Evolutionary conservation across 345 rosid genomes (phyloP), one percentile per base, ranked within the genome.

Genomic region (Eucalyptus marginata): DNA sequence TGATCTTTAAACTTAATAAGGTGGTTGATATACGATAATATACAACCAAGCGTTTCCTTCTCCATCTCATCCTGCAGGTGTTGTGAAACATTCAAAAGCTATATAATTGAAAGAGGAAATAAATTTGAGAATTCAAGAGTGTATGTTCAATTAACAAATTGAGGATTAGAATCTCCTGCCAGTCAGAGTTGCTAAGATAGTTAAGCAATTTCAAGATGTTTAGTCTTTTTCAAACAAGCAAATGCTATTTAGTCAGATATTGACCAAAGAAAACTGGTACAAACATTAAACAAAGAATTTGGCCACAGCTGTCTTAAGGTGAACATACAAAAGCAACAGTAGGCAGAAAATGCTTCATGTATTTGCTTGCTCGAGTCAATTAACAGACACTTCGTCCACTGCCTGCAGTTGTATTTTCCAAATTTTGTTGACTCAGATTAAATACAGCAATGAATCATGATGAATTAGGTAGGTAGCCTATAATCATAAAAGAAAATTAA

Each of bases 1-100:
- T 59, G 86, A 89, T 97, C 98, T 89, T 95, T 98, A 90, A 95
- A 98, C 94, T 95, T 98, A 51, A 98, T 47, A 62, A 98, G 96
- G 89, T 97, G 99, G 59, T 93, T 93, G 46, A 98, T 91, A 66
- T 91, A 94, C 2, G 96, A 94, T 50, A 95, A 92, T 87, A 95
- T 86, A 85, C 94, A 80, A 40, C 93, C 88, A 13, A 91, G 91
- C 16, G 87, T 94, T 93, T 88, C 68, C 94, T 89, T 92, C 90
- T 95, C 95, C 5, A 16, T 52, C 54, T 95, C 94, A 87, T 96
- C 94, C 99, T 97, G 91, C 46, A 92, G 20, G 79, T 12, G 50
- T 10, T 2, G 3, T 4, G 44, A 92, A 46, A 87, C 86, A 89
- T 49, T 51, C 85, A 16, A 86, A 66, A 71, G 64, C 88, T 50